phyloP scores from a whole-genome alignment of 2,329 filamentous ascomycete species.

The Fusarium fracticaudum region DNA sequence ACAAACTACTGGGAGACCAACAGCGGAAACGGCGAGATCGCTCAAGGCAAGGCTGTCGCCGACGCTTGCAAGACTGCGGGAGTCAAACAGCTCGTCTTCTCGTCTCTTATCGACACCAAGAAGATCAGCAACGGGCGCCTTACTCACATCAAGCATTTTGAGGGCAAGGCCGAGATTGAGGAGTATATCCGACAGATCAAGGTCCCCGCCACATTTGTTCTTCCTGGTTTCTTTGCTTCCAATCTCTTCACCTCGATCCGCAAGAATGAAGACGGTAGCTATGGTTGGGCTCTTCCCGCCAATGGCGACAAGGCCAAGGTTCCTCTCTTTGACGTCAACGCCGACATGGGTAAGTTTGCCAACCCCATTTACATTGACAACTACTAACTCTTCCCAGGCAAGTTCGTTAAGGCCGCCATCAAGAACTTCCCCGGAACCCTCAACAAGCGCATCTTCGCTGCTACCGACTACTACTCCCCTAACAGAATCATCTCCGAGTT shows the following conservation, averaged over 20 bases:
- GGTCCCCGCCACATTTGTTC: slow-evolving; percentile 61
- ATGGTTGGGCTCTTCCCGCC: slow-evolving; percentile 42
- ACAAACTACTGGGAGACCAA: slow-evolving; percentile 52
- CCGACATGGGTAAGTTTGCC: slow-evolving; percentile 51
- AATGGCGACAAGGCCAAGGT: slow-evolving; percentile 45
- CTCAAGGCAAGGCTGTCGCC: slow-evolving; percentile 57
- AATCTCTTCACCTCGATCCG: slow-evolving; percentile 50
- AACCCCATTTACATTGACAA: accelerated
- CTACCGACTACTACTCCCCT: slow-evolving; percentile 50
- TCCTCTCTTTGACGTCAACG: slow-evolving; percentile 50
- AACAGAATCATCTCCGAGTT: slow-evolving; percentile 48
- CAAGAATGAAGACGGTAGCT: slow-evolving; percentile 45
- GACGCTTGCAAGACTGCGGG: slow-evolving; percentile 56
- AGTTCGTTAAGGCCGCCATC: slow-evolving; percentile 49
- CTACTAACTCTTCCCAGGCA: slow-evolving; percentile 23
- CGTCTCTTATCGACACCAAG: slow-evolving; percentile 53
- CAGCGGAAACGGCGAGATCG: slow-evolving; percentile 49
- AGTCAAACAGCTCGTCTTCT: slow-evolving; percentile 58
- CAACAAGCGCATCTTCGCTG: slow-evolving; percentile 50
- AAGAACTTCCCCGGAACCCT: slow-evolving; percentile 38
- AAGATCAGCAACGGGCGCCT: slow-evolving; percentile 51
- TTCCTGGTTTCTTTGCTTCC: slow-evolving; percentile 64
- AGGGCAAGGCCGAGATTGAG: slow-evolving; percentile 65
- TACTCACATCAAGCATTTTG: slow-evolving; percentile 59
- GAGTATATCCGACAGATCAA: slow-evolving; percentile 62